phyloP scores from a whole-genome alignment of 1,284 basidiomycete species.

The Moesziomyces aphidis region DNA sequence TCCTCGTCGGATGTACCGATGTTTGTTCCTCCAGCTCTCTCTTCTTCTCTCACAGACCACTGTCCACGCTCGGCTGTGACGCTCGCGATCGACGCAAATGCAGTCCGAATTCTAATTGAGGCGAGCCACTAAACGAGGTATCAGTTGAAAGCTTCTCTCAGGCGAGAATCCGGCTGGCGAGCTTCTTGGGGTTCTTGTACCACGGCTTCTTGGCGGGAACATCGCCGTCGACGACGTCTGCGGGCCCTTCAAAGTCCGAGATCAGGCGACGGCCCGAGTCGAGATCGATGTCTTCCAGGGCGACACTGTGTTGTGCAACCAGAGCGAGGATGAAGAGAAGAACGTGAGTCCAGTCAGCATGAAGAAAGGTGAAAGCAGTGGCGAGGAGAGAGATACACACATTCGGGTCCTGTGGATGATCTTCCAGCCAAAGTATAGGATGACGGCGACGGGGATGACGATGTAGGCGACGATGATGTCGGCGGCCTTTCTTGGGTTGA shows the following conservation, averaged over 20 bases:
- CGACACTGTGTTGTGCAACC: conserved; percentile 3
- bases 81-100: too few relatives aligned
- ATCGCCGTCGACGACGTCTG: background rate
- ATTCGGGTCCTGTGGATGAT: conserved; percentile 70
- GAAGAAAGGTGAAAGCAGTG: too few relatives aligned
- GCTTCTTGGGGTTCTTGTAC: conserved; percentile 31
- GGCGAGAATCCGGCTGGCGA: conserved; percentile 20
- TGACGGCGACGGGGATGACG: conserved; percentile 79
- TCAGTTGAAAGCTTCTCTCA: background rate
- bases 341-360: too few relatives aligned
- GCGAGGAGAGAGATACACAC: background rate
- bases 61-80: too few relatives aligned
- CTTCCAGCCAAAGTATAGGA: conserved; percentile 76
- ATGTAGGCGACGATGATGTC: conserved; percentile 85
- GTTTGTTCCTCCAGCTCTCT: too few relatives aligned
- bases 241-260: conserved; percentile 13
- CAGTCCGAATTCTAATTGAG: too few relatives aligned
- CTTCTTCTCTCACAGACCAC: too few relatives aligned
- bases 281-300: conserved; percentile 37
- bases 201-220: conserved; percentile 7
- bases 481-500: conserved; percentile 67
- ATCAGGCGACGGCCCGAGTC: conserved; percentile 33
- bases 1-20: too few relatives aligned
- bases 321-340: background rate
- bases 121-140: too few relatives aligned